Conservation (phyloP, 1,284 basidiomycete species). For the Jaminaea rosea region DNA sequence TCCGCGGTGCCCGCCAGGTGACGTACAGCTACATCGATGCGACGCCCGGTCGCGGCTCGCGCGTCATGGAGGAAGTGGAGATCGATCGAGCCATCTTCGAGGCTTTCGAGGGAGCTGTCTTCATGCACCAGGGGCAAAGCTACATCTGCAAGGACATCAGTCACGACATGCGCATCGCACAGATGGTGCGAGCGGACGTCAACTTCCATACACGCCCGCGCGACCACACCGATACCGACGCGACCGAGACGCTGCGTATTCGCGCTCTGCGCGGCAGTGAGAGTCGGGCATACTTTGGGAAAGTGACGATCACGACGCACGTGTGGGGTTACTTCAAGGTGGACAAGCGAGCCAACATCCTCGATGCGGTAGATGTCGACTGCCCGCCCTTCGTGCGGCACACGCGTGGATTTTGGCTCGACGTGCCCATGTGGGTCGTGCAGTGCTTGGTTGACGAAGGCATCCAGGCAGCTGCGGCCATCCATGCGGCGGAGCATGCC, state of each 20-base stretch:
- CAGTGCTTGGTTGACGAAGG: constrained; percentile 54
- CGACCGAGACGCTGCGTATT: constrained; percentile 68
- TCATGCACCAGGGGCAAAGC: constrained; percentile 43
- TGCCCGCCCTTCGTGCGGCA: constrained; percentile 69
- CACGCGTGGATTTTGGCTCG: constrained; percentile 75
- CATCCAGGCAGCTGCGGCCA: constrained; percentile 64
- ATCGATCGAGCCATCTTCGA: constrained; percentile 75
- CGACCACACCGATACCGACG: constrained; percentile 61
- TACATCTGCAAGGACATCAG: constrained; percentile 67
- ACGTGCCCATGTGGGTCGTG: constrained; percentile 60
- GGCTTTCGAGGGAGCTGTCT: constrained; percentile 55
- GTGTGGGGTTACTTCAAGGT: constrained; percentile 57
- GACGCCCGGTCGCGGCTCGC: constrained; percentile 50
- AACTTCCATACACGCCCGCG: constrained; percentile 68
- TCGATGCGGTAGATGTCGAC: constrained; percentile 71
- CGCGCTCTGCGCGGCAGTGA: constrained; percentile 59
- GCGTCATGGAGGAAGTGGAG: constrained; percentile 76
- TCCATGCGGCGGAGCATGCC: constrained; percentile 77
- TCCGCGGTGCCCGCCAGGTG: constrained; percentile 69
- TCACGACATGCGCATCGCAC: constrained; percentile 68
- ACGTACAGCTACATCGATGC: constrained; percentile 68
- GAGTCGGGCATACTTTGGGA: constrained; percentile 63
- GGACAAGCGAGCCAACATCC: constrained; percentile 52
- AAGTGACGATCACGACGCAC: constrained; percentile 60
- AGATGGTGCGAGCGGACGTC: constrained; percentile 63